Conservation (phyloP, 768 basidiomycete genomes). For the Russula brevipes region DNA sequence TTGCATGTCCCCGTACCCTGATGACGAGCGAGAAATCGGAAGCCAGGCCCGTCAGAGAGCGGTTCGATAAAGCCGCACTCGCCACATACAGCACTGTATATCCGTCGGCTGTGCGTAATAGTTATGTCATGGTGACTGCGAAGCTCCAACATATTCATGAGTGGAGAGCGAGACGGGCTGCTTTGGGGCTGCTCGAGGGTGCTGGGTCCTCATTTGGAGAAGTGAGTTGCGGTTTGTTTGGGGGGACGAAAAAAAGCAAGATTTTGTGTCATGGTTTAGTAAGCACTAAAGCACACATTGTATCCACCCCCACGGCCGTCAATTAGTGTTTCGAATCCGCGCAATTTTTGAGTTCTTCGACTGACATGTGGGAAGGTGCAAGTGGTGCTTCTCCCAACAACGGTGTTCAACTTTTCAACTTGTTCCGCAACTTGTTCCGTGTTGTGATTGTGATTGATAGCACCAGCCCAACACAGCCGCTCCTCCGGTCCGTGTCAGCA, state of each 20-base stretch:
- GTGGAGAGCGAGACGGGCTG: no score
- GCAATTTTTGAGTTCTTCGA: not conserved
- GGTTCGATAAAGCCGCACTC: conserved; percentile 2
- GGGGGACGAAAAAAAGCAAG: not conserved
- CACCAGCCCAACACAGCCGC: no score
- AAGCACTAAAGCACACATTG: no score
- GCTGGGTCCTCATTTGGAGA: not conserved
- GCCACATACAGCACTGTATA: not conserved
- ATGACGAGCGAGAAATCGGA: conserved; percentile 2
- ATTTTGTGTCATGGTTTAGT: not conserved
- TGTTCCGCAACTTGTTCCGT: no score
- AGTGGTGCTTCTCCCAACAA: no score
- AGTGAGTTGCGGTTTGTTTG: not conserved
- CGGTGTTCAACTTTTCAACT: no score
- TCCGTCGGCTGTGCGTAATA: not conserved
- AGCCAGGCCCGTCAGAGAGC: conserved; percentile 1
- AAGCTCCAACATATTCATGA: not conserved
- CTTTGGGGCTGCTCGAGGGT: no score
- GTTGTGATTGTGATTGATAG: no score
- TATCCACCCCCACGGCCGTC: not conserved
- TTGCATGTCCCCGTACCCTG: not conserved
- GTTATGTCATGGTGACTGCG: not conserved
- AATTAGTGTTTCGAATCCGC: not conserved
- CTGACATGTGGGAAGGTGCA: no score
- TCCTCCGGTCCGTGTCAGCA: no score